Evolutionary conservation across 176 grass and related monocot genomes (phyloP), one percentile per base, ranked within the genome.

Genomic region (Paspalum notatum): DNA sequence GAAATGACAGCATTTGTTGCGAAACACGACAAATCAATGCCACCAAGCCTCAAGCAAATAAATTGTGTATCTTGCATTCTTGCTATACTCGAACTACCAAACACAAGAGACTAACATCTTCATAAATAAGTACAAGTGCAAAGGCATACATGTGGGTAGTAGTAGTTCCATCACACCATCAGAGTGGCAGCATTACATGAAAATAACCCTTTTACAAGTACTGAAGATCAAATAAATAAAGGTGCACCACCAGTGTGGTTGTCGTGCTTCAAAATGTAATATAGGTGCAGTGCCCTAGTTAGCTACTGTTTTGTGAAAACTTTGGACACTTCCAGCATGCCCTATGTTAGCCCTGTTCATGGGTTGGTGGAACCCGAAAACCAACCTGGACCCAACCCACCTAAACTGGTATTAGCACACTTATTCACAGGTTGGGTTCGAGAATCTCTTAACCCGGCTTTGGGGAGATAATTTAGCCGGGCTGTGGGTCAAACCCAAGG

Each of bases 81-180:
- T 60, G 41, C 15, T 59, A 37, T 13, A 72, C 25, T 32, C n/a
- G 38, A 64, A 15, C 42, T 72, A 57, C 21, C 41, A 85, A 45
- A 71, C 38, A 71, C 38, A 85, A 26, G 57, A 66, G 53, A 71
- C 50, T 76, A 65, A 11, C 7, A 80, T 53, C 39, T 80, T 81
- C 63, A 68, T 58, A 37, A 43, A 54, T 39, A 71, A 38, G 79
- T 41, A 76, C 24, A 64, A 8, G 70, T 25, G 40, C 82, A 85
- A 38, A 24, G 21, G 53, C 45, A 66, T 75, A 51, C 42, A 41
- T 3, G 39, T 74, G 11, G 62, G 45, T 9, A n/a, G 10, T 26
- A 39, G 14, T 74, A 68, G 50, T 62, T 14, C 20, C 49, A 62
- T 80, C 41, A 53, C 44, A 76, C 13, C 38, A 79, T 66, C 61